Base-by-base conservation (phyloP, 768 basidiomycete genomes). In the Calocybe cyanea region DNA sequence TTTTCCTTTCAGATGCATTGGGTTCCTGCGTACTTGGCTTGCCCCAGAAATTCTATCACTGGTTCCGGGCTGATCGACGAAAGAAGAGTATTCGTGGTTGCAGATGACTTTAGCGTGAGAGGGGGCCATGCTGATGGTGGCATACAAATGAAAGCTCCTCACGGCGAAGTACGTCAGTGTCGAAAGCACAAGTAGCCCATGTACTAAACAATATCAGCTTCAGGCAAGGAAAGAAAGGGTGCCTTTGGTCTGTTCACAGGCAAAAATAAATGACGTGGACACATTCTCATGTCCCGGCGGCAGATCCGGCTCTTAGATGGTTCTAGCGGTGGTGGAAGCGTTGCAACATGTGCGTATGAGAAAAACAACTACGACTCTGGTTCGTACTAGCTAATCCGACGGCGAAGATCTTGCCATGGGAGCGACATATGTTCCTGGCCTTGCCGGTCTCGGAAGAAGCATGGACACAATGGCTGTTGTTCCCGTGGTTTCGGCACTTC, bases 71-170 rank as follows among this genome's bases (percentile, higher is more conserved):
- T 52, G 35, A 46, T 69, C 17, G 38, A 60, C 39, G 57, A 57
- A 1, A 64, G 64, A 14, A 68, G 63, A 46, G 67, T 71, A 1
- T 71, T 69, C 45, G 50, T 71, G 8, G 66, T 65, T 2, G 68
- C 69, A 10, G 68, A 71, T 25, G 69, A 71, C 45, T 71, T 71
- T 43, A 71, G 68, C 51, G 69, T 71, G 11, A 57, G 69, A 45
- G 69, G 69, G 3, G 69, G 69, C 17, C 69, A 71, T 60, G 69
- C 69, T 10, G 69, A 71, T 53, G 69, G 69, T 40, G 68, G 68
- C 10, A 69, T 71, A 41, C 54, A 56, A 17, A 61, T 58, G 47
- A 71, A 69, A 46, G 68, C 69, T 3, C 61, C 61, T 1, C 68
- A 71, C 44, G 69, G 68, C 39, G 69, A 71, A 62, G 69, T 71